Conservation (phyloP, 495 filamentous ascomycete species). For the Penicilliopsis zonata region DNA sequence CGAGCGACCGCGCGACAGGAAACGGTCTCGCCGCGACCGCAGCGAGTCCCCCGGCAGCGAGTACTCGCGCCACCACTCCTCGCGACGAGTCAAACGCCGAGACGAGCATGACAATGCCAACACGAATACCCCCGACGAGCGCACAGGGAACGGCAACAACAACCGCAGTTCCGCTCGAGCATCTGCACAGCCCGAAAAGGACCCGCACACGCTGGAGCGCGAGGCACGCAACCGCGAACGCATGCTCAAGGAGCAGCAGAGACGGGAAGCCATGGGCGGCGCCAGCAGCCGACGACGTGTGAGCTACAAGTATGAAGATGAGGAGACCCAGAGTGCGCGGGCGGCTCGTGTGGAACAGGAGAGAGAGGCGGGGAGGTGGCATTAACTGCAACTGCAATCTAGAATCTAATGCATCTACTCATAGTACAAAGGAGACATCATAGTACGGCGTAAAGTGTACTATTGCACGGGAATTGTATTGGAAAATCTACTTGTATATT, state of each 20-base stretch:
- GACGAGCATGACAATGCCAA: constrained; percentile 17
- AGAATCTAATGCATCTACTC: too few species aligned
- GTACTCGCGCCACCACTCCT: constrained; percentile 23
- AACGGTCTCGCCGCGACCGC: constrained; percentile 41
- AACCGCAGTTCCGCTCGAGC: constrained; percentile 6
- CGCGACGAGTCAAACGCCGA: constrained; percentile 30
- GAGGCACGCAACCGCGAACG: constrained; percentile 67
- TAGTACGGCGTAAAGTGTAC: too few species aligned
- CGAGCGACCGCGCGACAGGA: constrained; percentile 38
- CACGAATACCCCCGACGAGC: constrained; percentile 8
- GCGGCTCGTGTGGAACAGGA: constrained; percentile 35
- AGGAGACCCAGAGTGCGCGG: constrained; percentile 31
- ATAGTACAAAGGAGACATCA: too few species aligned
- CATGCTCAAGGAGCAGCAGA: constrained; percentile 64
- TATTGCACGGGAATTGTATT: too few species aligned
- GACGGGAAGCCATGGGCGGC: constrained; percentile 44
- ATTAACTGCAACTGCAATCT: too few species aligned
- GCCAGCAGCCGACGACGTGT: constrained; percentile 37
- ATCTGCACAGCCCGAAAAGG: constrained; percentile 32
- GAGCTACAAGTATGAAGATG: constrained; percentile 51
- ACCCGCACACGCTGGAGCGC: constrained; percentile 66
- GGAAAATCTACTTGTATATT: too few species aligned
- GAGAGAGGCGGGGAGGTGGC: constrained; percentile 29
- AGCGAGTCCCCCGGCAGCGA: constrained; percentile 29
- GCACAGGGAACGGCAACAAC: constrained; percentile 9